These are phyloP conservation scores for Comarum palustre DNA, from an alignment of 306 rosid genomes.

Conservation along the genomic window DNA sequence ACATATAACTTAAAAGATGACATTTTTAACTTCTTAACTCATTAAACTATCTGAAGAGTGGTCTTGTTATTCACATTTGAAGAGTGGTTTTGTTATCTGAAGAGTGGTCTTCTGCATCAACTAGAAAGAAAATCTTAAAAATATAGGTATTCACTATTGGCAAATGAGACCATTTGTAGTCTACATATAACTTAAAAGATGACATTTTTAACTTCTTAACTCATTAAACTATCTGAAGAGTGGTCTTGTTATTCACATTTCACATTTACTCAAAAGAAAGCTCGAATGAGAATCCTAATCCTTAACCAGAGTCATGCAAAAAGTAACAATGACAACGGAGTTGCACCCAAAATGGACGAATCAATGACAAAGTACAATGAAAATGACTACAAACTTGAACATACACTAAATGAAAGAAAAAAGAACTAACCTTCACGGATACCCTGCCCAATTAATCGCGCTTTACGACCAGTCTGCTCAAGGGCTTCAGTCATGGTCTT, in stretches of 20 bases:
- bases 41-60: not conserved
- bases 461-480: conserved; percentile 79
- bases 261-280: not conserved
- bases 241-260: not conserved
- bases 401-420: not conserved
- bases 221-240: not conserved
- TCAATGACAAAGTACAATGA: not conserved
- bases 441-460: conserved; percentile 90
- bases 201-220: too few relatives aligned
- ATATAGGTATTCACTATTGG: not conserved
- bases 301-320: not conserved
- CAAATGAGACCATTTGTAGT: not conserved
- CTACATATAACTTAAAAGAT: not conserved
- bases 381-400: conserved; percentile 8
- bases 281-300: not conserved
- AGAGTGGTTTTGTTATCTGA: too few relatives aligned
- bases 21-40: too few relatives aligned
- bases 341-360: not conserved
- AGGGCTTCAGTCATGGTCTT: conserved; percentile 85
- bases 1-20: not conserved
- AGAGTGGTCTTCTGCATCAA: too few relatives aligned
- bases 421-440: conserved; percentile 60
- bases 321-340: not conserved
- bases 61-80: not conserved
- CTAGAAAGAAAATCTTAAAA: not conserved